These are phyloP conservation scores for Trichoderma endophyticum DNA, from an alignment of 2,329 filamentous ascomycete species.

Conservation along the genomic window DNA sequence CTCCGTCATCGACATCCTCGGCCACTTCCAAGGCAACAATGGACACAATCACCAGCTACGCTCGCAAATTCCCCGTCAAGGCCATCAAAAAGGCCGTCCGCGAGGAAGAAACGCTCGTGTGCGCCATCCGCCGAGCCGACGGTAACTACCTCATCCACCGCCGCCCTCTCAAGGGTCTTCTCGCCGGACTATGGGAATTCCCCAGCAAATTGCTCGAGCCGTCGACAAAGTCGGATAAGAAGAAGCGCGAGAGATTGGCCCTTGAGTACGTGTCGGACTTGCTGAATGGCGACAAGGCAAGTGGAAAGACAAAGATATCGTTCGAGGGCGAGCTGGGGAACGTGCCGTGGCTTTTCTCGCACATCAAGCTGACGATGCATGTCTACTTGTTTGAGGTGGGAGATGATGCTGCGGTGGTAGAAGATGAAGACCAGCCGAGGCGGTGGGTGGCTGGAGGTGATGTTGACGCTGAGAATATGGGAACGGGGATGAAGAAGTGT, in stretches of 20 bases:
- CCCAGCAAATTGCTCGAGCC: conserved; percentile 42
- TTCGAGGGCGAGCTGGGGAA: conserved; percentile 45
- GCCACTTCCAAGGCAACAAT: conserved; percentile 26
- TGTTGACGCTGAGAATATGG: conserved; percentile 53
- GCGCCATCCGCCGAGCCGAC: conserved; percentile 44
- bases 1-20: neutral
- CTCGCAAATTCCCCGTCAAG: conserved; percentile 50
- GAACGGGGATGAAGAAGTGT: conserved; percentile 57
- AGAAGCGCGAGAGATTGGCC: conserved; percentile 38
- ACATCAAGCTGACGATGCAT: conserved; percentile 56
- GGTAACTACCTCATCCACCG: conserved; percentile 47
- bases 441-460: conserved; percentile 38
- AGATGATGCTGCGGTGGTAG: neutral
- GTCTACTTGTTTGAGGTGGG: conserved; percentile 49
- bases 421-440: conserved; percentile 32
- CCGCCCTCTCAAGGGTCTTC: conserved; percentile 51
- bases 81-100: conserved; percentile 50
- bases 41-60: conserved; percentile 42
- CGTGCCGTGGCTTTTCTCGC: conserved; percentile 57
- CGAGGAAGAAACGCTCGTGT: conserved; percentile 52
- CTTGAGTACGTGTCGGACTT: conserved; percentile 32
- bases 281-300: conserved; percentile 18
- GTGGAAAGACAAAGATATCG: conserved; percentile 23
- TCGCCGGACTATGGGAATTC: conserved; percentile 56
- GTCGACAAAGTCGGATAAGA: conserved; percentile 24